Evolutionary conservation across 2,329 filamentous ascomycete genomes (phyloP).

Genomic region (Fusarium bulbicola): DNA sequence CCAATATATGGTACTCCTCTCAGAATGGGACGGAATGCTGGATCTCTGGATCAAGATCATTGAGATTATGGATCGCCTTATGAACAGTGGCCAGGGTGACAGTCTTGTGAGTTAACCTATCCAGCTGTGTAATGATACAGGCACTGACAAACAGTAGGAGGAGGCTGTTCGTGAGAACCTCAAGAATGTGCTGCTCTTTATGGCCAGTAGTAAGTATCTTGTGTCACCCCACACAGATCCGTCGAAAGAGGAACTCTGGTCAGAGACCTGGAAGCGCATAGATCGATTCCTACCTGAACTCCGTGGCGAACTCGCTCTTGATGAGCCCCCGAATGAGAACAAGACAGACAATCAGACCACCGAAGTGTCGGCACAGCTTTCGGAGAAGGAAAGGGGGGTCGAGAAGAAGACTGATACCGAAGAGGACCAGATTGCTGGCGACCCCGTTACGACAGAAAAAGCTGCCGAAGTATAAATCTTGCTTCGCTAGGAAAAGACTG

Average conservation of each 20-base stretch:
- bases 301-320: slow-evolving; percentile 64
- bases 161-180: slow-evolving; percentile 95
- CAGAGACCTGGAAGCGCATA: slow-evolving; percentile 72
- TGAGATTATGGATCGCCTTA: slow-evolving; percentile 92
- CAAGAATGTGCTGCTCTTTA: slow-evolving; percentile 95
- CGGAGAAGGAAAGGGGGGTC: slow-evolving; percentile 1
- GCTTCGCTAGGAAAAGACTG: background rate
- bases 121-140: background rate
- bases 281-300: slow-evolving; percentile 72
- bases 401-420: slow-evolving; percentile 5
- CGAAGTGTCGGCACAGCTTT: background rate
- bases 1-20: slow-evolving; percentile 87
- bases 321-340: slow-evolving; percentile 47
- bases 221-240: slow-evolving; percentile 71
- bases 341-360: background rate
- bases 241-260: slow-evolving; percentile 65
- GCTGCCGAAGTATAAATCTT: background rate
- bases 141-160: slow-evolving; percentile 64
- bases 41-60: slow-evolving; percentile 93
- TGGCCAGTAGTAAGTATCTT: slow-evolving; percentile 88
- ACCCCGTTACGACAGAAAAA: slow-evolving; percentile 1
- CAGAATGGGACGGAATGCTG: slow-evolving; percentile 87
- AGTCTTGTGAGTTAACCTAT: slow-evolving; percentile 72
- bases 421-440: slow-evolving; percentile 3
- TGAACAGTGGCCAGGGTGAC: slow-evolving; percentile 94